Conservation (phyloP, 75 land plant species). For the Cunninghamia lanceolata region DNA sequence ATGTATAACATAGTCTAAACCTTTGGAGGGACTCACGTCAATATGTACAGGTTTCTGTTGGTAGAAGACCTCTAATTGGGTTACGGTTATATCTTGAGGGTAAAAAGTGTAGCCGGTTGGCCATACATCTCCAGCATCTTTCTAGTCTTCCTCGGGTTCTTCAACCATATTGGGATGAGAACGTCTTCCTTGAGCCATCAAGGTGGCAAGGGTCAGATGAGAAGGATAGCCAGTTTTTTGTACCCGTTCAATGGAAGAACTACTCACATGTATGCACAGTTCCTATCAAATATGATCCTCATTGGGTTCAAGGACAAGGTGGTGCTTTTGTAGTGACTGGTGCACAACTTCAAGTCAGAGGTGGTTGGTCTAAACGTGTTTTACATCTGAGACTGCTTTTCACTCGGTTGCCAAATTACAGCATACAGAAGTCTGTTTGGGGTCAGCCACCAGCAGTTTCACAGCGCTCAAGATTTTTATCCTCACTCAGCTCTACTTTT, state of each 20-base stretch:
- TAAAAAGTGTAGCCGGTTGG: conserved; percentile 53
- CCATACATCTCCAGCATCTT: conserved; percentile 66
- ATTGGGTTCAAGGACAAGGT: conserved; percentile 27
- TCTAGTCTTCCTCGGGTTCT: conserved; percentile 55
- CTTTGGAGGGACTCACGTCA: neutral
- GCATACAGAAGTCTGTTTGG: conserved; percentile 72
- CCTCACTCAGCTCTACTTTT: conserved; percentile 54
- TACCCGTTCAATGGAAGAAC: conserved; percentile 49
- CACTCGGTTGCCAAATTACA: conserved; percentile 62
- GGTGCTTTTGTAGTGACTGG: conserved; percentile 81
- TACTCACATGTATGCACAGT: conserved; percentile 57
- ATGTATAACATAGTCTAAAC: neutral
- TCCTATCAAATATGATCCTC: conserved; percentile 39
- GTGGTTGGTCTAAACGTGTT: conserved; percentile 52
- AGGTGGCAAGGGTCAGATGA: conserved; percentile 67
- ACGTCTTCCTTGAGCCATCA: conserved; percentile 2
- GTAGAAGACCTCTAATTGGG: conserved; percentile 48
- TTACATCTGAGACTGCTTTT: conserved; percentile 68
- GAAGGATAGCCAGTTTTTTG: conserved; percentile 28
- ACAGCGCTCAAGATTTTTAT: conserved; percentile 67
- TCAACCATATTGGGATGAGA: conserved; percentile 4
- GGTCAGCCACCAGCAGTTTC: conserved; percentile 49
- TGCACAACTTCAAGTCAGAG: conserved; percentile 61
- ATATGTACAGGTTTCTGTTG: conserved; percentile 35
- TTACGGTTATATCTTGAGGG: conserved; percentile 58